phyloP scores from a whole-genome alignment of 2,329 filamentous ascomycete species.

The Claviceps purpurea region DNA sequence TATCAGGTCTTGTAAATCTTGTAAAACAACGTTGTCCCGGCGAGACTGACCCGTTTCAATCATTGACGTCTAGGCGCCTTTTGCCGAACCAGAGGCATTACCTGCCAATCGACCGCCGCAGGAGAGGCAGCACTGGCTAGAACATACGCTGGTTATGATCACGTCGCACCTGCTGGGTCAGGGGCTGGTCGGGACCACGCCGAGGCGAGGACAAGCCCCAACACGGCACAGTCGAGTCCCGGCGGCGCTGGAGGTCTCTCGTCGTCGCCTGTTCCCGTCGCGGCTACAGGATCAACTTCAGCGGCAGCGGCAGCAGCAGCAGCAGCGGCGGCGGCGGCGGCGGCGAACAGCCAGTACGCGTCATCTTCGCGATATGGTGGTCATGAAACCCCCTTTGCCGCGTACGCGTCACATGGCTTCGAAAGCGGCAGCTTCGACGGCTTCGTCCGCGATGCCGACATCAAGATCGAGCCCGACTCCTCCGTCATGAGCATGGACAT shows the following conservation, averaged over 20 bases:
- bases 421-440: background rate
- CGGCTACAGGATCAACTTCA: too few species aligned
- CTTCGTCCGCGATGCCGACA: background rate
- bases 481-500: constrained; percentile 5
- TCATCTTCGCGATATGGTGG: background rate
- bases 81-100: constrained; percentile 20
- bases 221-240: constrained; percentile 5
- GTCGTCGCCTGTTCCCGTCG: constrained; percentile 1
- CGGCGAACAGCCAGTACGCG: background rate
- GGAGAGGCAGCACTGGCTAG: constrained; percentile 2
- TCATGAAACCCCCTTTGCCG: background rate
- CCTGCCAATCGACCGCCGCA: constrained; percentile 18
- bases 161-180: background rate
- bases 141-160: background rate
- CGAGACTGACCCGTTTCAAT: background rate
- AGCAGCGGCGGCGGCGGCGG: too few species aligned
- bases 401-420: background rate
- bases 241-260: background rate
- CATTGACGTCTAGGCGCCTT: constrained; percentile 17
- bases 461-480: constrained; percentile 1
- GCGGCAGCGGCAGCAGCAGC: too few species aligned
- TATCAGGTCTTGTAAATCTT: too few species aligned
- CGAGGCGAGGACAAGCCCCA: constrained; percentile 2
- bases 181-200: background rate
- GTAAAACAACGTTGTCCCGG: background rate